Evolutionary conservation across 2,329 filamentous ascomycete genomes (phyloP), one percentile per base, ranked within the genome.

Genomic region (Shiraia sp.): DNA sequence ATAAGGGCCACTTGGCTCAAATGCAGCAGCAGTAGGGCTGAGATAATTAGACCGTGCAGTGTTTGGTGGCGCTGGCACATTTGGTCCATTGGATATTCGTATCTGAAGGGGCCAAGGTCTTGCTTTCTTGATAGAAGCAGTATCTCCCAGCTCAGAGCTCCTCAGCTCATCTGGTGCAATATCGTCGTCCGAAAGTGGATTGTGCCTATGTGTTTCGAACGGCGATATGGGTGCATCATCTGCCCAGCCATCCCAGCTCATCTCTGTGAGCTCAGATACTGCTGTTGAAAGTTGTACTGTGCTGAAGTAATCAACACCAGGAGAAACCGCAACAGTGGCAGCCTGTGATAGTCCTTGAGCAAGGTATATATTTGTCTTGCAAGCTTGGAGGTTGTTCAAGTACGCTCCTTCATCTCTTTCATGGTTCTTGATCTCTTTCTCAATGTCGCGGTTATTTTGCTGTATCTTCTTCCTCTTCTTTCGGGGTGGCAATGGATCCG

Each of bases 211-310:
- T 32, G 44, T 55, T 25, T 61, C 44, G 36, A 65, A 63, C 1
- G 57, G 57, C 15, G 59, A 65, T 4, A 51, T 33, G 10, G 17
- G 33, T 10, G 49, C 45, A 6, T 61, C 53, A 13, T 63, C 57
- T 5, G 50, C 47, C 62, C 63, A 69, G 9, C 61, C 58, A 25
- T 61, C 57, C 65, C 63, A 68, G 22, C 58, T 55, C 14, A 55
- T 42, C 5, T 57, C 55, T 6, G 50, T 61, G 2, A 42, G 36
- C n/a, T 55, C 53, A 2, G 58, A 51, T 6, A 48, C 53, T 6
- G 40, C 43, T 33, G 45, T 45, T 7, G 57, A 53, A 31, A 32
- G 49, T 32, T 36, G 26, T 13, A 46, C 53, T 10, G 51, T 46
- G 15, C 32, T 51, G 1, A 47, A 57, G 28, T 42, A 48, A 9